Evolutionary conservation across 2,329 filamentous ascomycete species (phyloP).

Genomic region (Trichoderma guizhouense): DNA sequence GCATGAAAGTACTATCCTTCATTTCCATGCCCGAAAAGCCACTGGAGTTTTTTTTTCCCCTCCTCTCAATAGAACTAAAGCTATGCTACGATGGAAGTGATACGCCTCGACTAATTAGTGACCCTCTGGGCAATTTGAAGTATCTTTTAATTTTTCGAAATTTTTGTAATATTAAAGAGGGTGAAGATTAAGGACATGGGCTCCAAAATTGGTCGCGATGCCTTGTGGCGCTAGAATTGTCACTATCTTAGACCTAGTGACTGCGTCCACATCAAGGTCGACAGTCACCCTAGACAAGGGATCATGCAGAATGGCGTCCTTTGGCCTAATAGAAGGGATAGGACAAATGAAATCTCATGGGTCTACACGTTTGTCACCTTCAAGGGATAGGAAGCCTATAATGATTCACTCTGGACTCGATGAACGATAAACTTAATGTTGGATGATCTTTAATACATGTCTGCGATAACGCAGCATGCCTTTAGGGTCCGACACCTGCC

Average conservation of each 20-base stretch:
- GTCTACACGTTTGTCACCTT: neutral
- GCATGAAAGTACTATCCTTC: neutral
- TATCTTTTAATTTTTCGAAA: neutral
- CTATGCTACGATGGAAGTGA: too few relatives aligned
- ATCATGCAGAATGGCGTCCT: neutral
- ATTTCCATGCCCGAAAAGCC: neutral
- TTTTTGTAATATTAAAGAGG: neutral
- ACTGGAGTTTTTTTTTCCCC: neutral
- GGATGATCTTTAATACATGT: neutral
- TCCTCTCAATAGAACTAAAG: neutral
- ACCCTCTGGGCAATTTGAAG: neutral
- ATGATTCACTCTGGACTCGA: neutral
- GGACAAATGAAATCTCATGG: neutral
- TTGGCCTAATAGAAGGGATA: neutral
- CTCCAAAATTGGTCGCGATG: neutral
- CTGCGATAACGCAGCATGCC: neutral
- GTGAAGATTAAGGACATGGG: neutral
- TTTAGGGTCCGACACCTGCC: too few relatives aligned
- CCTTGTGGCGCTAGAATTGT: neutral
- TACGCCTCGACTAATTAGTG: too few relatives aligned
- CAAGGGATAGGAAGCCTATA: neutral
- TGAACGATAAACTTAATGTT: rapidly evolving
- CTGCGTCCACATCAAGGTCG: neutral
- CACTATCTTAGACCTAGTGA: neutral
- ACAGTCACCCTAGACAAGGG: neutral